phyloP scores from a whole-genome alignment of 345 rosid species.

The Bruguiera sexangula region DNA sequence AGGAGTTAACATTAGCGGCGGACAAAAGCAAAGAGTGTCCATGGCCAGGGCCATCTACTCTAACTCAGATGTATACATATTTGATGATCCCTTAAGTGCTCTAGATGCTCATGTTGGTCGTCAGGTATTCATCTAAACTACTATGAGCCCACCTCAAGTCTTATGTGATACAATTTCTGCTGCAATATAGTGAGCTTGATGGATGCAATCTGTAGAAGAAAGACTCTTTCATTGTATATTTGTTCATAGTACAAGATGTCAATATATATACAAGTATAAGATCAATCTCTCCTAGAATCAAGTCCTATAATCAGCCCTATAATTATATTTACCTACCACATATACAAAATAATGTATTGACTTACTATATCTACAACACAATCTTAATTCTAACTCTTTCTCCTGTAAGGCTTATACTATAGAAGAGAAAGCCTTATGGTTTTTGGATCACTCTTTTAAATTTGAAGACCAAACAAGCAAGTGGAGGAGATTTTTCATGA shows the following conservation, averaged over 20 bases:
- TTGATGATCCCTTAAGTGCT: slow-evolving; percentile 38
- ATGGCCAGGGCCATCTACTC: slow-evolving; percentile 35
- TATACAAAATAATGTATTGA: too few species aligned
- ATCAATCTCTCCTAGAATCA: too few species aligned
- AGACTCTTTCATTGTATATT: too few species aligned
- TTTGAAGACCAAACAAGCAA: too few species aligned
- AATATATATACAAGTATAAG: too few species aligned
- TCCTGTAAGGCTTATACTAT: background rate
- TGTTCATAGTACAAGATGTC: too few species aligned
- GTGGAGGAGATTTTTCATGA: background rate
- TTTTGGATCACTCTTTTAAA: too few species aligned
- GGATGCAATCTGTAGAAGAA: background rate
- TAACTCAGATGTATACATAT: slow-evolving; percentile 27
- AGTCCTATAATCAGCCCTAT: too few species aligned
- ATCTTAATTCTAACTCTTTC: background rate
- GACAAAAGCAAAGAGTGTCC: slow-evolving; percentile 34
- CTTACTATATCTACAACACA: too few species aligned
- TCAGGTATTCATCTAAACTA: slow-evolving; percentile 14
- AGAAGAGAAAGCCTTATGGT: background rate
- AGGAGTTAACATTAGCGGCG: slow-evolving; percentile 37
- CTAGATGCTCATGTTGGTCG: slow-evolving; percentile 33
- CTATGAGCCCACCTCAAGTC: background rate
- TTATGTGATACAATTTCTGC: background rate
- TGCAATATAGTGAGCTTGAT: background rate
- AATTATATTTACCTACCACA: too few species aligned